Percentiles rank a stretch among this genome's conserved stretches.
These are phyloP conservation scores for Blastobotrys capitulatus DNA, from an alignment of 1,139 yeast species.

Conservation along the genomic window DNA sequence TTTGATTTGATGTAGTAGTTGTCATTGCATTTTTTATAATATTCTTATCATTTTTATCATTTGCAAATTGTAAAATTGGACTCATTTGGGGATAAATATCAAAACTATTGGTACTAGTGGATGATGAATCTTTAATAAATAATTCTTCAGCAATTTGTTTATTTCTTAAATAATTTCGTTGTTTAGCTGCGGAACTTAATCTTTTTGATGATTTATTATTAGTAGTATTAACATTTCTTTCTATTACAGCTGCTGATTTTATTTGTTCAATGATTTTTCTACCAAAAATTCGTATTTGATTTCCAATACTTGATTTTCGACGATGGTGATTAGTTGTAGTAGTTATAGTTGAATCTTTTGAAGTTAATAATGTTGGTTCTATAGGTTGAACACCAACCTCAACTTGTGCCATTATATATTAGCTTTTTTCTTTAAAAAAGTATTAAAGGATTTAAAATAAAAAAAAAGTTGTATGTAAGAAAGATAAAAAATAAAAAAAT, in stretches of 20 bases:
- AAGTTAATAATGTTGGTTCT: no score
- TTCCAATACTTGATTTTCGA: background rate
- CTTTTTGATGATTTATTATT: background rate
- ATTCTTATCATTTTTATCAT: background rate
- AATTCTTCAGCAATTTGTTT: constrained; percentile 3
- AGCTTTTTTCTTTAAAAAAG: no score
- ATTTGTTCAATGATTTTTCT: constrained; percentile 1
- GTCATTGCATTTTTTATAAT: background rate
- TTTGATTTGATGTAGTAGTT: background rate
- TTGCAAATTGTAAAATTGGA: constrained; percentile 4
- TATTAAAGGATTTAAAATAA: no score
- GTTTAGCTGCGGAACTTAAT: background rate
- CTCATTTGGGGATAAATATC: constrained; percentile 1
- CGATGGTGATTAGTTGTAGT: background rate
- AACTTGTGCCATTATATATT: no score
- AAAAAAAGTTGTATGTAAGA: no score
- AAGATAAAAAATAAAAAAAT: no score
- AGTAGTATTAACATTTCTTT: background rate
- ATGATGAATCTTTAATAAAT: background rate
- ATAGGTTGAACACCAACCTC: no score
- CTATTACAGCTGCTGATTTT: constrained; percentile 5
- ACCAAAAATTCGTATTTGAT: constrained; percentile 1
- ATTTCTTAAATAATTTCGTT: background rate
- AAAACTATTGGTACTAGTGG: background rate
- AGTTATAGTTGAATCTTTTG: no score